phyloP scores from a whole-genome alignment of 495 filamentous ascomycete genomes.

The Pseudoneurospora amorphoporcata region DNA sequence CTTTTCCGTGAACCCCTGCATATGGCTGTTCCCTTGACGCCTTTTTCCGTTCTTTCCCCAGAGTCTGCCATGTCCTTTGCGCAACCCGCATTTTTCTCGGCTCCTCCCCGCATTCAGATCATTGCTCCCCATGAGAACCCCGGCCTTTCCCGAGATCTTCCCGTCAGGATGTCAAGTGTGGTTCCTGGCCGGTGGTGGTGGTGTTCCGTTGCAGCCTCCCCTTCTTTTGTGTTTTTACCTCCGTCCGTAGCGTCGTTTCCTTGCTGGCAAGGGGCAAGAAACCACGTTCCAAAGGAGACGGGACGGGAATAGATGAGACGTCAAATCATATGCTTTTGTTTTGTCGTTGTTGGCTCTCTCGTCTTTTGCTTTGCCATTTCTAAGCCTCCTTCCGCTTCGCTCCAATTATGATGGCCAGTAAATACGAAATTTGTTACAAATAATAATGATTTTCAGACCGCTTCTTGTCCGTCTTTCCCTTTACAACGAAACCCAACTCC shows the following conservation, averaged over 20 bases:
- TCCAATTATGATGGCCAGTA: not conserved
- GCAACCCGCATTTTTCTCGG: not conserved
- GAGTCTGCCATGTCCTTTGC: not conserved
- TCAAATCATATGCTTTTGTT: not conserved
- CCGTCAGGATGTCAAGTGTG: not conserved
- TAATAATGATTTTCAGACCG: not conserved
- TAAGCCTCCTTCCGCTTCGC: not conserved
- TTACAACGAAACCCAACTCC: not conserved
- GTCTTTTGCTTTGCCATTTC: not conserved
- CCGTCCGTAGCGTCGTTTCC: not conserved
- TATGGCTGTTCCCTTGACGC: not conserved
- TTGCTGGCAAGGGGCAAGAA: not conserved
- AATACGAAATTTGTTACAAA: not conserved
- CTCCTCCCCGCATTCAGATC: not conserved
- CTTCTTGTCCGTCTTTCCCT: not conserved
- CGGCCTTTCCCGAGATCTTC: not conserved
- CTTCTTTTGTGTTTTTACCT: not conserved
- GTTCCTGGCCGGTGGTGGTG: not conserved
- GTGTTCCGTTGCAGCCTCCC: not conserved
- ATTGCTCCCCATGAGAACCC: not conserved
- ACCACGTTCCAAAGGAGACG: not conserved
- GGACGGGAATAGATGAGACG: not conserved
- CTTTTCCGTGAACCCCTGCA: not conserved
- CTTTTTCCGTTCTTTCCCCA: not conserved
- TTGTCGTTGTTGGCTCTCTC: not conserved